Base-by-base conservation (phyloP, 1,139 yeast species). In the Lodderomyces orthopsilosis region DNA sequence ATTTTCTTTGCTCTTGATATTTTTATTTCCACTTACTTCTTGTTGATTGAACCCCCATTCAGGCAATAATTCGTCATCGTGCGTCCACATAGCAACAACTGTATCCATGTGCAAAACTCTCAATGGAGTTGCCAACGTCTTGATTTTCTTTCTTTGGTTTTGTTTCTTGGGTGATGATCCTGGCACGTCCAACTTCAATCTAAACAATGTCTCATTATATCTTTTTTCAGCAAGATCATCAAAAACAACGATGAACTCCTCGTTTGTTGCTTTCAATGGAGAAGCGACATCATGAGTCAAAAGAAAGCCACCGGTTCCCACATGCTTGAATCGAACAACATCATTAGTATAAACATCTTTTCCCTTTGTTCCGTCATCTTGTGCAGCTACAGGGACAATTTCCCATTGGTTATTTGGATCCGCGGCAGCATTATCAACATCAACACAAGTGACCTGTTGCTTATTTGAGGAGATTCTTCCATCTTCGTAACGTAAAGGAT, bases 211-310 rank as follows among this genome's bases (percentile, higher is more conserved):
- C 57, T 85, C 88, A 53, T 87, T 79, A 65, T 68, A 83, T 32
- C 53, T 42, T 7, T 47, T 38, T n/a, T 52, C 60, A 6, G 66
- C 66, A n/a, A 77, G 81, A 39, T 87, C 95, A 24, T 68, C 70
- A 37, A 77, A 62, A 10, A 83, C 83, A 27, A 95, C 79, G 3
- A 95, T 86, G 57, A 91, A 83, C 65, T 91, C 98, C 65, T 91
- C 96, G 61, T 91, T 88, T 15, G 97, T 89, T 40, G 96, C 84
- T 59, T 68, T 85, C 49, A 81, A 73, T 24, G 98, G 97, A n/a
- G 98, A 91, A 1, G 98, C 98, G 42, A 93, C 98, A 62, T 93
- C 99, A 61, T 93, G 99, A 23, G 98, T 81, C 53, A 89, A 70
- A 50, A 93, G 67, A 54, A 70, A 85, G 3, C 95, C 85, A 48